These are phyloP conservation scores for Fistulifera solaris DNA, from an alignment of 108 stramenopile genomes.

Conservation along the genomic window DNA sequence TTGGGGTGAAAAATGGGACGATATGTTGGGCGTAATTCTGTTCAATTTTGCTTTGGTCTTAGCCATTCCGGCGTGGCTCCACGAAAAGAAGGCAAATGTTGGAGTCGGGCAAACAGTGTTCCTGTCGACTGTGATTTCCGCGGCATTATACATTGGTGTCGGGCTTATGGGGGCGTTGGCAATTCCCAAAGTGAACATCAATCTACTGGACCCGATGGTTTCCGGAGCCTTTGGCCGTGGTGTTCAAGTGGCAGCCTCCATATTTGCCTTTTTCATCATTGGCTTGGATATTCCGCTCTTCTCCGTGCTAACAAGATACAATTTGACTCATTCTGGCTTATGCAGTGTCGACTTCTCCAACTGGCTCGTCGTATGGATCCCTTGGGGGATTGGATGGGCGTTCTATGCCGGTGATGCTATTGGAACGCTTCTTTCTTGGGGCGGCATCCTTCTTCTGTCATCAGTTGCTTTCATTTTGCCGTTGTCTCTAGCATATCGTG, in stretches of 20 bases:
- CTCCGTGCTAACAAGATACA: constrained; percentile 43
- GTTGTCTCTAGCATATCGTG: constrained; percentile 19
- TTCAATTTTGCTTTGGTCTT: constrained; percentile 66
- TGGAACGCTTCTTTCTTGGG: constrained; percentile 36
- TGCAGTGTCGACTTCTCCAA: constrained; percentile 21
- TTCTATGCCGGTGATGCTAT: constrained; percentile 35
- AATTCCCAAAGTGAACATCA: constrained; percentile 43
- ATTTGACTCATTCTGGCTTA: constrained; percentile 35
- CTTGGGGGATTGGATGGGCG: constrained; percentile 46
- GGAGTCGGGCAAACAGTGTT: constrained; percentile 33
- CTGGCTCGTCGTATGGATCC: constrained; percentile 45
- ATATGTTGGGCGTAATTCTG: constrained; percentile 53
- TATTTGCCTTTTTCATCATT: constrained; percentile 70
- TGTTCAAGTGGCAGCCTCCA: constrained; percentile 31
- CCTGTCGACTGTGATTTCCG: constrained; percentile 26
- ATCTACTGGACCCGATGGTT: constrained; percentile 56
- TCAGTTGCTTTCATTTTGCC: constrained; percentile 60
- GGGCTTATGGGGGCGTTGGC: constrained; percentile 52
- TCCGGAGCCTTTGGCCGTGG: constrained; percentile 40
- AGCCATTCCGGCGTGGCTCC: constrained; percentile 71
- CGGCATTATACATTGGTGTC: constrained; percentile 43
- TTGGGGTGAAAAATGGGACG: constrained; percentile 38
- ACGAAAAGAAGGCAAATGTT: constrained; percentile 50
- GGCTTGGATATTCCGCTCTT: constrained; percentile 67
- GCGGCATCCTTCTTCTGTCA: constrained; percentile 51